These are phyloP conservation scores for Trichoderma erinaceum DNA, from an alignment of 495 filamentous ascomycete species.

Conservation along the genomic window DNA sequence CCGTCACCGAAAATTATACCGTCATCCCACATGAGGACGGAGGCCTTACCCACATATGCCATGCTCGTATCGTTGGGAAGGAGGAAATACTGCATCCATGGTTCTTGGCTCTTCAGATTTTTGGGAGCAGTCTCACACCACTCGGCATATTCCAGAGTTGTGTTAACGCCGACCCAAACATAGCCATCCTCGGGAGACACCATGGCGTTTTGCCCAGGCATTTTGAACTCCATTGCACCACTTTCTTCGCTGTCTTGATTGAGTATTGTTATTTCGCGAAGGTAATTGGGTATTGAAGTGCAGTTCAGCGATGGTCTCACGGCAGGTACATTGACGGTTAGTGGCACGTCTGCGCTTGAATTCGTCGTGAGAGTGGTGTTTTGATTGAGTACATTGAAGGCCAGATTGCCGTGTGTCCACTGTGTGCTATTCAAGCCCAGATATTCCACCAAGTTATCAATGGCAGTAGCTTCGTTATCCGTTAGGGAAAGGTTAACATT, in stretches of 20 bases:
- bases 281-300: constrained; percentile 2
- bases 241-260: background rate
- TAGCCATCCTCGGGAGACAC: background rate
- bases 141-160: background rate
- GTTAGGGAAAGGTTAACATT: constrained; percentile 14
- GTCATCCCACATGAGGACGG: background rate
- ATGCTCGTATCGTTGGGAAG: constrained; percentile 13
- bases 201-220: background rate
- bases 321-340: constrained; percentile 4
- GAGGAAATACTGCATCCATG: constrained; percentile 13
- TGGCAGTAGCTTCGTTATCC: constrained; percentile 17
- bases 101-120: background rate
- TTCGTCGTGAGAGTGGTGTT: background rate
- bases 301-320: constrained; percentile 18
- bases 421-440: constrained; percentile 16
- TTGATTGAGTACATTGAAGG: constrained; percentile 12
- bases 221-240: background rate
- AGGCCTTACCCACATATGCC: constrained; percentile 11
- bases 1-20: background rate
- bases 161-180: constrained; percentile 1
- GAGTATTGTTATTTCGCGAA: background rate
- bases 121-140: background rate
- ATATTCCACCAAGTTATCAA: constrained; percentile 18
- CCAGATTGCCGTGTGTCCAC: constrained; percentile 18
- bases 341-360: background rate